Conservation (phyloP, 106 monocot genomes). For the Dendrobium officinale region DNA sequence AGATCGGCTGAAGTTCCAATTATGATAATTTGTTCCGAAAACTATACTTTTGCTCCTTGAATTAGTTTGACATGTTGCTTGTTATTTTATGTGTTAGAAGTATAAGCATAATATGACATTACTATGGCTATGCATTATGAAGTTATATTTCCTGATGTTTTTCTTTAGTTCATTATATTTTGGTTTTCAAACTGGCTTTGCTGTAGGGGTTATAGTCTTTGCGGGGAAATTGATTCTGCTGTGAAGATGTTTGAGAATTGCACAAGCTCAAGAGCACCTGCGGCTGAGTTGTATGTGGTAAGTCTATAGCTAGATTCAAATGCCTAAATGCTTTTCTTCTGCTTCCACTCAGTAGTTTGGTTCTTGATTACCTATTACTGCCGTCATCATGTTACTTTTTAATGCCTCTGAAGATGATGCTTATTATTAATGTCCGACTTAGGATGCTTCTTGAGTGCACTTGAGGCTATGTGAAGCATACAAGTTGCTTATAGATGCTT, state of each 20-base stretch:
- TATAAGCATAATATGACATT: background rate
- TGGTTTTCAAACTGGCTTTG: background rate
- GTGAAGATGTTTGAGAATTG: constrained; percentile 60
- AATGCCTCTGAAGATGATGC: background rate
- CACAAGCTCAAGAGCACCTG: constrained; percentile 38
- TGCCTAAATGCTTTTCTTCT: background rate
- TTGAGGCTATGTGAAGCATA: background rate
- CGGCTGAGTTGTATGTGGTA: constrained; percentile 59
- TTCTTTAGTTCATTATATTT: constrained; percentile 1
- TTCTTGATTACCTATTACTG: background rate
- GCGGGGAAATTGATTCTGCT: constrained; percentile 62
- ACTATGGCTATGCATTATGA: background rate
- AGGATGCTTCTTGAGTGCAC: background rate
- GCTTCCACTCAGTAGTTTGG: background rate
- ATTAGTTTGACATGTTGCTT: too few species aligned
- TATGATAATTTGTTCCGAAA: too few species aligned
- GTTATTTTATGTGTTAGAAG: too few species aligned
- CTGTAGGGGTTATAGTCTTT: constrained; percentile 53
- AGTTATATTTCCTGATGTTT: background rate
- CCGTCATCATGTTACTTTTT: background rate
- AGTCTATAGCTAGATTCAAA: constrained; percentile 8
- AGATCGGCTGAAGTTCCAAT: background rate
- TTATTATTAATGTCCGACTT: background rate
- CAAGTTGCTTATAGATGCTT: background rate
- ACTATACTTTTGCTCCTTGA: too few species aligned